phyloP scores from a whole-genome alignment of 106 monocot species.

The Hemerocallis citrina region DNA sequence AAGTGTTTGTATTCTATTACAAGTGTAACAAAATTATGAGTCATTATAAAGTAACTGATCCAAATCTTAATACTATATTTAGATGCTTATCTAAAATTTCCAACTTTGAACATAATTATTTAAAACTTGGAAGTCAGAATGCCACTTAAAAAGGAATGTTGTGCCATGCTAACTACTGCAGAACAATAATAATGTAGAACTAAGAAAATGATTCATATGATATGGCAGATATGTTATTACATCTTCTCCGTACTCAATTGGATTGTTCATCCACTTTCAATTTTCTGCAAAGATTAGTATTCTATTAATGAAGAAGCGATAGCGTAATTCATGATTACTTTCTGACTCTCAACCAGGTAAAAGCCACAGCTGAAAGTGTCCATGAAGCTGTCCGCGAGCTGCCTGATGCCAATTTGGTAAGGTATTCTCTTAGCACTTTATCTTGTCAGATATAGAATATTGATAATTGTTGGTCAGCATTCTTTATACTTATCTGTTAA shows the following conservation, averaged over 20 bases:
- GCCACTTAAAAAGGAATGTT: not conserved
- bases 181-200: not conserved
- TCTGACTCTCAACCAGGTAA: constrained; percentile 33
- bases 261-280: not conserved
- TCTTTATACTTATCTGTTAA: not conserved
- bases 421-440: constrained; percentile 44
- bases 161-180: not conserved
- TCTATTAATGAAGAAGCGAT: not conserved
- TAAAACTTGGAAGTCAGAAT: not conserved
- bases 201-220: not conserved
- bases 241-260: not conserved
- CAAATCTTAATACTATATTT: no score
- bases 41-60: no score
- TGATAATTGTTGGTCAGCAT: not conserved
- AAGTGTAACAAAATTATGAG: not conserved
- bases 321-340: not conserved
- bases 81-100: no score
- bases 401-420: constrained; percentile 85
- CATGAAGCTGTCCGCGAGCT: constrained; percentile 72
- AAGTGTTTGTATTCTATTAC: not conserved
- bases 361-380: constrained; percentile 76
- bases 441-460: not conserved
- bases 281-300: not conserved
- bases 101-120: no score
- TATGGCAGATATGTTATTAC: not conserved